These are phyloP conservation scores for Flaveria linearis DNA, from an alignment of 129 eudicot species.

Conservation along the genomic window DNA sequence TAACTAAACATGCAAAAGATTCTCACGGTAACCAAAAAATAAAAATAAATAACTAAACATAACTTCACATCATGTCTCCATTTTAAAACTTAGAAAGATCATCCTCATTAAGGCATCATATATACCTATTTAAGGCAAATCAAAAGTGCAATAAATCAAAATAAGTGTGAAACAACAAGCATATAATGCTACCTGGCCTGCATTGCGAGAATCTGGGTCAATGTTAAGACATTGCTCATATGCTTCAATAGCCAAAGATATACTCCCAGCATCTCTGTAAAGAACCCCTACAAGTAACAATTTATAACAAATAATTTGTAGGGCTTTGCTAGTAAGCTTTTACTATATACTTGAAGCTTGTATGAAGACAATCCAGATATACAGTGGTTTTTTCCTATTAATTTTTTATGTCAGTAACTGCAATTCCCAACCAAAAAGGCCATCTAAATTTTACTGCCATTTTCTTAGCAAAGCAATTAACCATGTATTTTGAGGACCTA, in stretches of 20 bases:
- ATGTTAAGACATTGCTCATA: constrained; percentile 97
- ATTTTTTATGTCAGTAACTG: neutral
- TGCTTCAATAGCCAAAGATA: constrained; percentile 91
- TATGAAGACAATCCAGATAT: constrained; percentile 1
- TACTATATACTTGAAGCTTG: neutral
- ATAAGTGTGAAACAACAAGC: constrained; percentile 11
- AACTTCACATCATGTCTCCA: constrained; percentile 21
- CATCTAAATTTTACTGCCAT: neutral
- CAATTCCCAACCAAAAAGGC: neutral
- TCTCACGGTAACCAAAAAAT: too few relatives aligned
- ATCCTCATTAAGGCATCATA: neutral
- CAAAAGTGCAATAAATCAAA: constrained; percentile 1
- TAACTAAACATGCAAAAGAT: neutral
- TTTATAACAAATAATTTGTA: constrained; percentile 9
- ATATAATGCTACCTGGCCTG: constrained; percentile 77
- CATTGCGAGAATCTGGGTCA: constrained; percentile 97
- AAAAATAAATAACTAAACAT: neutral
- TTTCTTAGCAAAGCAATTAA: neutral
- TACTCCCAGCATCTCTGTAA: constrained; percentile 95
- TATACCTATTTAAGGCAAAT: constrained; percentile 14
- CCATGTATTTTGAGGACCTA: neutral
- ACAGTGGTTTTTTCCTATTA: neutral
- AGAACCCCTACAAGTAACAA: constrained; percentile 69
- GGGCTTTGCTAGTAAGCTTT: neutral
- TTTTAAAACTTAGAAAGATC: neutral